Evolutionary conservation across 352 stramenopile genomes (phyloP), one percentile per base, ranked within the genome.

Genomic region (Pythium scleroteichum): DNA sequence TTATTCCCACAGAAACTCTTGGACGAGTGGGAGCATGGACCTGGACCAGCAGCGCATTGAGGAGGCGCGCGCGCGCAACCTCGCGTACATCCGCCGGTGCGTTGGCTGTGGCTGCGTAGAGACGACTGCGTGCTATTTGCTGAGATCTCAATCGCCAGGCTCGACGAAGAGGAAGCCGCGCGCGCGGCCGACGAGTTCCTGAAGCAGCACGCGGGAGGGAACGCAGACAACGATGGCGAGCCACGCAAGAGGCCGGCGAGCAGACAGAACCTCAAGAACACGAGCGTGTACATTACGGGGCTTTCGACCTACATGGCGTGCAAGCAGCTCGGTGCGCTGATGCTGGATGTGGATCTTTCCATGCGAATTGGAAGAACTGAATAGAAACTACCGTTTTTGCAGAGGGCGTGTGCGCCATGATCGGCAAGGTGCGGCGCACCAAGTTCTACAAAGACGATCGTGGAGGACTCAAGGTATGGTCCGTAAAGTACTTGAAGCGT

Each of bases 361-460:
- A 57, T 39, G 40, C 12, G 10, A 41, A n/a, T n/a, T n/a, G n/a
- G n/a, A 32, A 4, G 12, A 8, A n/a, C 40, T 4, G 10, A 5
- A 10, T 5, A 35, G 29, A 35, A 10, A 10, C 10, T 35, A 53
- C 7, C 17, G 22, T 9, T 40, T 22, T 10, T 45, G 1, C 47
- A 95, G 85, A 95, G 73, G 73, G 69, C 17, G 49, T 92, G 24
- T 92, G 82, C 62, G 58, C 64, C 27, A 86, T 83, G 53, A 65
- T 95, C 4, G 86, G 86, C 54, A 92, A 91, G 66, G 86, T 95
- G 58, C 79, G 83, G 13, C 86, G 86, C 20, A 76, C 92, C 62
- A 95, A 95, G 57, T 94, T 95, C 53, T 95, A 95, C 76, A 84
- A 92, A 50, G 76, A 92, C 59, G 79, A 86, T 12, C 74, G 71